Percentiles rank a stretch among this genome's conserved stretches.
Conservation (phyloP, 164 flowering plant species). For the Tetracentron sinense region DNA sequence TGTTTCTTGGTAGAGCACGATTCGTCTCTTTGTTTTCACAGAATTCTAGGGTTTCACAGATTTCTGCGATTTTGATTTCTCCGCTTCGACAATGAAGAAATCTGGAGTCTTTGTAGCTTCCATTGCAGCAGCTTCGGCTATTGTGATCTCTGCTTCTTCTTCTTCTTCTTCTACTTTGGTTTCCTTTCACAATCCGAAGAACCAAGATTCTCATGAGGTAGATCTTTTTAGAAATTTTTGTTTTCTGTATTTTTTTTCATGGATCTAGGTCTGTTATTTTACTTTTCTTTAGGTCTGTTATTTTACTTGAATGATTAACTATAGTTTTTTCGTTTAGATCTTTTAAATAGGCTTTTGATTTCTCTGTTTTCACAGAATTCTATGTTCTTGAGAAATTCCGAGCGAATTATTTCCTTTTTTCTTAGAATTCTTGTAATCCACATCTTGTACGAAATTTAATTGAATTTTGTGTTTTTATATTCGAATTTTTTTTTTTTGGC, state of each 20-base stretch:
- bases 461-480: no score
- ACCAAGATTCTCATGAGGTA: slow-evolving; percentile 3
- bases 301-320: no score
- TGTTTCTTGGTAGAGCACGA: not conserved
- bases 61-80: not conserved
- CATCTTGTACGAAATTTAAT: no score
- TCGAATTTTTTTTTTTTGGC: no score
- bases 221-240: not conserved
- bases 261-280: not conserved
- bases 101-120: slow-evolving; percentile 25
- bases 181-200: slow-evolving; percentile 12
- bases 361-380: not conserved
- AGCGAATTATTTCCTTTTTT: no score
- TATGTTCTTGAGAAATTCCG: not conserved
- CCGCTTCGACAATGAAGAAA: slow-evolving; percentile 16
- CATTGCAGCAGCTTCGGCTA: slow-evolving; percentile 28
- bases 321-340: slow-evolving; percentile 2
- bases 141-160: slow-evolving; percentile 13
- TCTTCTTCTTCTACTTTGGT: slow-evolving; percentile 1
- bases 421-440: no score
- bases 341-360: not conserved
- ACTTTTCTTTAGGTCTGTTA: not conserved
- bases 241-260: not conserved
- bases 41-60: not conserved
- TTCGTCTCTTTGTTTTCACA: not conserved